phyloP scores from a whole-genome alignment of 2,329 filamentous ascomycete genomes.

The Aspergillus sp. region DNA sequence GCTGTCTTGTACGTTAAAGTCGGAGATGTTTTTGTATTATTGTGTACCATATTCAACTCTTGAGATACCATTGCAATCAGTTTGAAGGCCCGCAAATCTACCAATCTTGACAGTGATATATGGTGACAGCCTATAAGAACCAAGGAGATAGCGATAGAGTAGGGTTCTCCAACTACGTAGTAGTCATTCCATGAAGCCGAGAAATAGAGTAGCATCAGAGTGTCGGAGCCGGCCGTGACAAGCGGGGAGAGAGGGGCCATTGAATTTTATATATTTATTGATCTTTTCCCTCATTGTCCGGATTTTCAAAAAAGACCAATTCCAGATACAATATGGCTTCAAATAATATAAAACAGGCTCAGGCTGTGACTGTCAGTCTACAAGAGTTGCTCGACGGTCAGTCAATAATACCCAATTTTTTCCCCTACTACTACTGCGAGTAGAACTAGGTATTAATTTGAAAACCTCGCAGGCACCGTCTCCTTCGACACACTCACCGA shows the following conservation, averaged over 20 bases:
- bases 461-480: constrained; percentile 33
- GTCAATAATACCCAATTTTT: not conserved
- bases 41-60: not conserved
- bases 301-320: not conserved
- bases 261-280: not conserved
- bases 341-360: constrained; percentile 26
- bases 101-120: too few species aligned
- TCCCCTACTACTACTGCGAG: not conserved
- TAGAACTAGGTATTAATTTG: not conserved
- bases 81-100: not conserved
- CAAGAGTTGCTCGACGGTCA: constrained; percentile 49
- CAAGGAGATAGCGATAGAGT: not conserved
- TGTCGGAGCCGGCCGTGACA: constrained; percentile 8
- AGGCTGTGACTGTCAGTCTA: constrained; percentile 50
- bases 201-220: constrained; percentile 2
- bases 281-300: not conserved
- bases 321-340: constrained; percentile 17
- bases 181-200: not conserved
- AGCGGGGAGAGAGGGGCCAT: constrained; percentile 6
- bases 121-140: too few species aligned
- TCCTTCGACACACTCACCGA: constrained; percentile 49
- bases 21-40: constrained; percentile 3
- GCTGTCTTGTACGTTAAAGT: not conserved
- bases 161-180: not conserved
- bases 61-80: not conserved